A percentile compares a stretch with the other conserved stretches of the same genome.
These are phyloP conservation scores for Bidens hawaiensis DNA, from an alignment of 140 eudicot genomes.

Conservation along the genomic window DNA sequence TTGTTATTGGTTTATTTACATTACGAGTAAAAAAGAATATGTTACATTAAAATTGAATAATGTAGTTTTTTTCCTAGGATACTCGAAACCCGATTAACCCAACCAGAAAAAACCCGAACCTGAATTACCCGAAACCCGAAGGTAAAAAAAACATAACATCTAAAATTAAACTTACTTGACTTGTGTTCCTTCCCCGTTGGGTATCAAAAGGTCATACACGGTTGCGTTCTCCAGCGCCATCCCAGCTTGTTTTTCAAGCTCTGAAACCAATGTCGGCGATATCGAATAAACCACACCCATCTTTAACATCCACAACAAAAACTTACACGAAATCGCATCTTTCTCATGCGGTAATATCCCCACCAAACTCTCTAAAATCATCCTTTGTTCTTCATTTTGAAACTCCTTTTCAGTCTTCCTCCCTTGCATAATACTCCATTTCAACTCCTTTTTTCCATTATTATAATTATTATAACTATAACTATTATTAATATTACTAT, in stretches of 20 bases:
- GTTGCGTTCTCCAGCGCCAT: constrained; percentile 58
- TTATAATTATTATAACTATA: too few relatives aligned
- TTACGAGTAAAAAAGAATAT: too few relatives aligned
- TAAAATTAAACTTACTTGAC: constrained; percentile 38
- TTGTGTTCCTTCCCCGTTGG: constrained; percentile 43
- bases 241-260: constrained; percentile 75
- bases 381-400: constrained; percentile 37
- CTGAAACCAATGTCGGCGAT: constrained; percentile 62
- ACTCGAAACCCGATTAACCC: too few relatives aligned
- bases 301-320: constrained; percentile 66
- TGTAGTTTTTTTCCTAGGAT: too few relatives aligned
- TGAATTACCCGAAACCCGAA: background rate
- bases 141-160: background rate
- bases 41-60: too few relatives aligned
- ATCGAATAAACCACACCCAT: constrained; percentile 55
- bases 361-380: constrained; percentile 53
- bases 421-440: constrained; percentile 50
- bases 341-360: constrained; percentile 60
- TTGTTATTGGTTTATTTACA: too few relatives aligned
- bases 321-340: constrained; percentile 64
- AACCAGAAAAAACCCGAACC: background rate
- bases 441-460: constrained; percentile 33
- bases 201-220: constrained; percentile 62
- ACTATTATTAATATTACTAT: too few relatives aligned
- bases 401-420: constrained; percentile 23